Conservation (phyloP, 768 basidiomycete genomes). For the Pleurotus salmoneostramineus region DNA sequence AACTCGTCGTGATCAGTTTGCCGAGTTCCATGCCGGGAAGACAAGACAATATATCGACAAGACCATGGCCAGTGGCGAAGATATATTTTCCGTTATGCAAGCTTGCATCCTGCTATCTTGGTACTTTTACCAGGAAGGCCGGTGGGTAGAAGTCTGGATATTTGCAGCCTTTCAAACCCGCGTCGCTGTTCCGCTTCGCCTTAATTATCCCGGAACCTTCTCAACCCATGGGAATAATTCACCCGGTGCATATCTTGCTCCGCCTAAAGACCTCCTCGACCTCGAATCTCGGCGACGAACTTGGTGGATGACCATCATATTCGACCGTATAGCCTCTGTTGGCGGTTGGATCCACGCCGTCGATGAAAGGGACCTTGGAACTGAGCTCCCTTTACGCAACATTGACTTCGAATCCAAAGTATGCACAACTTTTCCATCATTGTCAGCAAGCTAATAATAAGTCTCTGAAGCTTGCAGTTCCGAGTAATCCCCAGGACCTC, state of each 20-base stretch:
- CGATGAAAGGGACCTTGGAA: conserved; percentile 80
- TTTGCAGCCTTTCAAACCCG: conserved; percentile 84
- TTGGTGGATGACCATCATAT: conserved; percentile 91
- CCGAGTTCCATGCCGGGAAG: conserved; percentile 83
- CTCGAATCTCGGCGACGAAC: conserved; percentile 76
- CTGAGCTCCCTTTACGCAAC: conserved; percentile 73
- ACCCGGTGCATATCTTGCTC: conserved; percentile 77
- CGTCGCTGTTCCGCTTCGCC: conserved; percentile 74
- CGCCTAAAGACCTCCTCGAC: conserved; percentile 72
- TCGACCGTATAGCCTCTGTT: conserved; percentile 77
- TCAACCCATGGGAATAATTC: conserved; percentile 61
- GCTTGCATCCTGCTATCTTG: conserved; percentile 83
- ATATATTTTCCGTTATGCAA: conserved; percentile 85
- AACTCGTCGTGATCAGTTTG: conserved; percentile 77
- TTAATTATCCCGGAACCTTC: conserved; percentile 86
- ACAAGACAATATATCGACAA: conserved; percentile 85
- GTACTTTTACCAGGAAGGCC: conserved; percentile 89
- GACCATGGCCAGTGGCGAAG: conserved; percentile 86
- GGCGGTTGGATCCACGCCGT: conserved; percentile 87
- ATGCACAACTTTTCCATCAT: conserved; percentile 15
- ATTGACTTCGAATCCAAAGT: conserved; percentile 78
- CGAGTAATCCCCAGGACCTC: conserved; percentile 76
- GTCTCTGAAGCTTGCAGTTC: conserved; percentile 45
- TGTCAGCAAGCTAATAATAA: conserved; percentile 10
- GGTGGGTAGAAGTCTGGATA: conserved; percentile 91